Conservation (phyloP, 305 asterid genomes). For the Plantago coronopus region DNA sequence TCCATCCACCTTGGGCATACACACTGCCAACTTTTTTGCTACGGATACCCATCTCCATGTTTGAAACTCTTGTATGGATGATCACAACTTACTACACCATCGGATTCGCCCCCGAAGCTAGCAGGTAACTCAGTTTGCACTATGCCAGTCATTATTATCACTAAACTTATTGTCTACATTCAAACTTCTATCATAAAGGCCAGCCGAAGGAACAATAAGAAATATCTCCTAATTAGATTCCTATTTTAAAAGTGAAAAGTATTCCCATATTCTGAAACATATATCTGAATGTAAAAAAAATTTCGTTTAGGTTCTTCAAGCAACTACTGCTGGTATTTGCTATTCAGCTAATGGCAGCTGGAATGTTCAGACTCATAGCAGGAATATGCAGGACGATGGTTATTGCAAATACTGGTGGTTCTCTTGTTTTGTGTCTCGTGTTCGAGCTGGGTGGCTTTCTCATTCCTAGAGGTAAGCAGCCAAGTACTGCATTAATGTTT, state of each 20-base stretch:
- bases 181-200: too few relatives aligned
- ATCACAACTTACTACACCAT: constrained; percentile 49
- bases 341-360: constrained; percentile 94
- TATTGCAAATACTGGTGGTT: constrained; percentile 84
- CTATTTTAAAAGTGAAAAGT: neutral
- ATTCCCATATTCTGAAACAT: too few relatives aligned
- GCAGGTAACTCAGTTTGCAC: constrained; percentile 32
- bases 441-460: constrained; percentile 87
- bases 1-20: constrained; percentile 60
- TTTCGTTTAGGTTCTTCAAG: constrained; percentile 71
- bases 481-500: neutral
- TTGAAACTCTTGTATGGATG: constrained; percentile 53
- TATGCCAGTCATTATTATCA: too few relatives aligned
- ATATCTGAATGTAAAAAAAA: neutral
- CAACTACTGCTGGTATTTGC: constrained; percentile 57
- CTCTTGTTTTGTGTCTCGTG: constrained; percentile 58
- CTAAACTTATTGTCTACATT: too few relatives aligned
- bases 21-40: constrained; percentile 51
- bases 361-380: constrained; percentile 70
- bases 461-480: constrained; percentile 66
- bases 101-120: constrained; percentile 58
- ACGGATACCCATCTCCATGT: constrained; percentile 48
- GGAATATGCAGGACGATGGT: constrained; percentile 86
- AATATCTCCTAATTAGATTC: too few relatives aligned
- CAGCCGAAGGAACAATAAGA: too few relatives aligned